Conservation (phyloP, 2,329 filamentous ascomycete genomes). For the Tolypocladium guangdongense region DNA sequence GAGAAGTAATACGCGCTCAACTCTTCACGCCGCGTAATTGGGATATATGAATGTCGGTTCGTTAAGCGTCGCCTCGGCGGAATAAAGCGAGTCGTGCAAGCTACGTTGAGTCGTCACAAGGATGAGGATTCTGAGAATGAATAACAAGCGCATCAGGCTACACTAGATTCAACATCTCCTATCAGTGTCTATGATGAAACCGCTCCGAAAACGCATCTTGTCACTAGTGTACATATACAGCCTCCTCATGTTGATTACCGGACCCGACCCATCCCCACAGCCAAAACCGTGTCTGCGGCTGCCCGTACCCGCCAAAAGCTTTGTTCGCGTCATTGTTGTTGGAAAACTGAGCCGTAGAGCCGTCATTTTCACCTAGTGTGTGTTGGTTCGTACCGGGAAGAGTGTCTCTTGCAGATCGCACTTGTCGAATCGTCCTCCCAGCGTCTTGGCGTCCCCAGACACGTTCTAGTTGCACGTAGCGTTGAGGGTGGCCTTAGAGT, state of each 20-base stretch:
- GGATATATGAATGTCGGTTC: not conserved
- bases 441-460: not conserved
- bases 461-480: slow-evolving; percentile 44
- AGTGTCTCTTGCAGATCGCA: slow-evolving; percentile 16
- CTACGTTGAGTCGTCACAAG: no score
- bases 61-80: not conserved
- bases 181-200: slow-evolving; percentile 37
- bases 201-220: slow-evolving; percentile 29
- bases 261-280: not conserved
- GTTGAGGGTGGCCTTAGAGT: slow-evolving; percentile 72
- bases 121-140: not conserved
- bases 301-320: not conserved
- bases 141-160: slow-evolving; percentile 26
- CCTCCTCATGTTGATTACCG: slow-evolving; percentile 5
- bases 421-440: slow-evolving; percentile 24
- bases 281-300: not conserved
- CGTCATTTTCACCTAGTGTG: slow-evolving; percentile 12
- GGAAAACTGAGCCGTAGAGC: slow-evolving; percentile 12
- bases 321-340: slow-evolving; percentile 1
- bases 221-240: slow-evolving; percentile 42
- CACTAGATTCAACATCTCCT: slow-evolving; percentile 29
- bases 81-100: not conserved
- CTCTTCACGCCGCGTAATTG: not conserved
- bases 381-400: slow-evolving; percentile 10
- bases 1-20: not conserved